phyloP scores from a whole-genome alignment of 371 early-diverging fungal genomes.

The Mucor mucedo region DNA sequence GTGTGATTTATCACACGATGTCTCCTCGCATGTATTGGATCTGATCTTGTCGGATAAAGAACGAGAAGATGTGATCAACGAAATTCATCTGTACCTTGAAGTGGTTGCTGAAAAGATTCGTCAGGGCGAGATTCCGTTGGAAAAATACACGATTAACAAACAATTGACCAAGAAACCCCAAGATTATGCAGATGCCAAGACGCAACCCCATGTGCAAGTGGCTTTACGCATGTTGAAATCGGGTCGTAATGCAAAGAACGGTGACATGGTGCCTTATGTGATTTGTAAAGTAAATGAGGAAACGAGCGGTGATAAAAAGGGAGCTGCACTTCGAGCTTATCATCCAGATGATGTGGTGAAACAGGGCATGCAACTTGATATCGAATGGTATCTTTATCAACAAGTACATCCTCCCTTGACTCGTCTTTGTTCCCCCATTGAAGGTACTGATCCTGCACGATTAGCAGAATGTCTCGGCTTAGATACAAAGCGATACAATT shows the following conservation, averaged over 20 bases:
- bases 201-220: constrained; percentile 97
- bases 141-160: constrained; percentile 95
- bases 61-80: constrained; percentile 77
- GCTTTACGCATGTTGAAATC: constrained; percentile 84
- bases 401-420: constrained; percentile 97
- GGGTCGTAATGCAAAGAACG: constrained; percentile 77
- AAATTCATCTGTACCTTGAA: constrained; percentile 78
- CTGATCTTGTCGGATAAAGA: constrained; percentile 78
- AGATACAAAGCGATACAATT: constrained; percentile 73
- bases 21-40: constrained; percentile 79
- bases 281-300: constrained; percentile 78
- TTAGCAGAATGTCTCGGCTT: constrained; percentile 88
- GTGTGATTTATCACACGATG: constrained; percentile 93
- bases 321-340: constrained; percentile 81
- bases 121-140: constrained; percentile 70
- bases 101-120: constrained; percentile 78
- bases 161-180: constrained; percentile 93
- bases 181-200: constrained; percentile 88
- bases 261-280: constrained; percentile 97
- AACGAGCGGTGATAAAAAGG: constrained; percentile 40
- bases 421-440: constrained; percentile 88
- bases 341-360: constrained; percentile 89
- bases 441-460: constrained; percentile 80
- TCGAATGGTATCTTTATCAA: constrained; percentile 95
- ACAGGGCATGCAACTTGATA: constrained; percentile 71